These are phyloP conservation scores for Aspergillus sp. DNA, from an alignment of 2,329 filamentous ascomycete genomes.

Conservation along the genomic window DNA sequence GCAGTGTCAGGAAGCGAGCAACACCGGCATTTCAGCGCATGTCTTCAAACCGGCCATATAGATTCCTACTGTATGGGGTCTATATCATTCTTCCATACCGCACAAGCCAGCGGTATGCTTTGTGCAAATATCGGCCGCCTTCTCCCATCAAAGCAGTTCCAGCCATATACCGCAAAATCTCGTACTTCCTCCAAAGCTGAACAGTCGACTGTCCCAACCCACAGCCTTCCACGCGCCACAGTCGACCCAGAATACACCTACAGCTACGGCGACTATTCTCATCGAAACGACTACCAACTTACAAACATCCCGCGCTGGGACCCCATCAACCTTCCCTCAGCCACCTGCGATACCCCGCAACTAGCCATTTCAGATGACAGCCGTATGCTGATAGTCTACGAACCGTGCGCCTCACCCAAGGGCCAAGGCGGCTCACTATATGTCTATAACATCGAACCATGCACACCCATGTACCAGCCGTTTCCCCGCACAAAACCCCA, in stretches of 20 bases:
- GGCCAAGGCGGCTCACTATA: neutral
- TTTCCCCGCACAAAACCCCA: neutral
- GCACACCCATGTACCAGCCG: neutral
- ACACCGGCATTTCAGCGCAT: neutral
- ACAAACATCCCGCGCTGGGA: neutral
- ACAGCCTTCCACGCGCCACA: neutral
- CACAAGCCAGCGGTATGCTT: neutral
- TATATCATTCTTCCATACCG: neutral
- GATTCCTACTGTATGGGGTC: neutral
- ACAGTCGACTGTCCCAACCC: neutral
- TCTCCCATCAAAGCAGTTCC: neutral
- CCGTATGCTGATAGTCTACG: neutral
- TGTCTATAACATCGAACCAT: neutral
- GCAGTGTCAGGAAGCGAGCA: neutral
- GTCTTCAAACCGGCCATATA: neutral
- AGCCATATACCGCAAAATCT: neutral
- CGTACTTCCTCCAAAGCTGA: neutral
- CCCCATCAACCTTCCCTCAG: neutral
- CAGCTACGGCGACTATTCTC: neutral
- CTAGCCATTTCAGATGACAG: neutral
- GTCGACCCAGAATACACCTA: neutral
- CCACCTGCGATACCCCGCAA: neutral
- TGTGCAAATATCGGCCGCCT: neutral
- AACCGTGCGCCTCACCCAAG: neutral
- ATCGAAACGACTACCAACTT: neutral